phyloP scores from a whole-genome alignment of 2,329 filamentous ascomycete genomes.

The Epicoccum nigrum region DNA sequence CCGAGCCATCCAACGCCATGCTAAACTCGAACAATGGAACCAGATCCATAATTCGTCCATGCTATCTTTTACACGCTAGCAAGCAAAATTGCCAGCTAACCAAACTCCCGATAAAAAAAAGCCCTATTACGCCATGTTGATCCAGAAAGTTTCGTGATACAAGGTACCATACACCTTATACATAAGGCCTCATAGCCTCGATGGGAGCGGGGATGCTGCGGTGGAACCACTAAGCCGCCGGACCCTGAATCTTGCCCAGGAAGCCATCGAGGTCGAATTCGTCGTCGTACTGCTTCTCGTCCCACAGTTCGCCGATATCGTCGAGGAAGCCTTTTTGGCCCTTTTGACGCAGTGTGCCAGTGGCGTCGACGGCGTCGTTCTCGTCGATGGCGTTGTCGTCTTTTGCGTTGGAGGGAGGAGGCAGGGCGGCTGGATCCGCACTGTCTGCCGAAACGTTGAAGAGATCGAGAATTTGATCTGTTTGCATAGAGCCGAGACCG shows the following conservation, averaged over 20 bases:
- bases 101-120: slow-evolving; percentile 5
- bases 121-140: background rate
- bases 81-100: slow-evolving; percentile 1
- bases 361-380: slow-evolving; percentile 81
- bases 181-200: background rate
- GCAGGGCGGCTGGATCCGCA: slow-evolving; percentile 64
- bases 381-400: slow-evolving; percentile 76
- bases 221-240: slow-evolving; percentile 1
- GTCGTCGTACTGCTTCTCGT: slow-evolving; percentile 96
- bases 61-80: slow-evolving; percentile 12
- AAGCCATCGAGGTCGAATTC: slow-evolving; percentile 97
- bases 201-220: background rate
- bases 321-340: slow-evolving; percentile 97
- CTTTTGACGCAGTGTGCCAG: slow-evolving; percentile 88
- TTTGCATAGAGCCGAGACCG: slow-evolving; percentile 93
- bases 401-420: slow-evolving; percentile 61
- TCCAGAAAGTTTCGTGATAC: background rate
- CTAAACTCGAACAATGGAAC: slow-evolving; percentile 17
- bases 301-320: slow-evolving; percentile 94
- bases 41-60: slow-evolving; percentile 14
- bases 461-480: slow-evolving; percentile 94
- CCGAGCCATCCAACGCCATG: slow-evolving; percentile 19
- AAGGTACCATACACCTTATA: background rate
- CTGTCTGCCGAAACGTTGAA: slow-evolving; percentile 72
- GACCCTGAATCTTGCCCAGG: slow-evolving; percentile 84